Percentiles rank a stretch among this genome's conserved stretches.
Conservation (phyloP, 768 basidiomycete genomes). For the Lentinula aciculospora region DNA sequence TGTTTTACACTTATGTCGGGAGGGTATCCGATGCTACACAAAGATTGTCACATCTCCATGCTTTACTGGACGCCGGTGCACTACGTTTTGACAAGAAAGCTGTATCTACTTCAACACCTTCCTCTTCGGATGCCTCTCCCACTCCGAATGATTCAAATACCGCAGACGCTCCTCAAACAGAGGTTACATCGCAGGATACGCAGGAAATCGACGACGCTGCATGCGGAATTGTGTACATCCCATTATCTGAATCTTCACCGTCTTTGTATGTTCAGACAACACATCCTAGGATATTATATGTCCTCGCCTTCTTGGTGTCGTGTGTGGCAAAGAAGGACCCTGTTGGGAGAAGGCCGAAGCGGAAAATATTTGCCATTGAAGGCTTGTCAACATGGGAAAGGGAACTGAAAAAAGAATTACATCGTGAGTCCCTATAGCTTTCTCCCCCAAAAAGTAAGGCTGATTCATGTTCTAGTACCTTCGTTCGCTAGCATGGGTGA, state of each 20-base stretch:
- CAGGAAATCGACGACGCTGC: conserved; percentile 13
- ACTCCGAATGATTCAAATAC: not conserved
- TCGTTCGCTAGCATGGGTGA: conserved; percentile 50
- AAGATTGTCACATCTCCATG: conserved; percentile 55
- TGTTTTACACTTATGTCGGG: conserved; percentile 60
- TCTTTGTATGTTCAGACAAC: conserved; percentile 55
- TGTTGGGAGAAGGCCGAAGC: conserved; percentile 68
- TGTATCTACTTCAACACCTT: conserved; percentile 10
- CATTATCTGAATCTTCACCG: conserved; percentile 30
- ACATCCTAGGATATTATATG: conserved; percentile 60
- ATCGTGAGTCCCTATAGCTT: conserved; percentile 21
- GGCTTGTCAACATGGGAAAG: conserved; percentile 33
- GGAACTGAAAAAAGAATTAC: conserved; percentile 17
- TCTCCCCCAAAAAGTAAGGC: too few relatives aligned
- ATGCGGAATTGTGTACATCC: conserved; percentile 17
- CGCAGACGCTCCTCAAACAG: not conserved
- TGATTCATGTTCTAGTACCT: conserved; percentile 24
- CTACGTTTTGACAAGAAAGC: conserved; percentile 24
- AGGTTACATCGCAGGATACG: not conserved
- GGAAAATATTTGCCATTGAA: conserved; percentile 62
- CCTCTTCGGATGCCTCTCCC: not conserved
- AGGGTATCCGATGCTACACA: conserved; percentile 38
- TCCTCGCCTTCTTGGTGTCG: conserved; percentile 64
- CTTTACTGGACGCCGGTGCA: conserved; percentile 58
- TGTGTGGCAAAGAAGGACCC: conserved; percentile 66